A percentile compares a stretch with the other conserved stretches of the same genome.
Evolutionary conservation across 192 early-diverging fungal species (phyloP).

Genomic region (Gryganskiella cystojenkinii): DNA sequence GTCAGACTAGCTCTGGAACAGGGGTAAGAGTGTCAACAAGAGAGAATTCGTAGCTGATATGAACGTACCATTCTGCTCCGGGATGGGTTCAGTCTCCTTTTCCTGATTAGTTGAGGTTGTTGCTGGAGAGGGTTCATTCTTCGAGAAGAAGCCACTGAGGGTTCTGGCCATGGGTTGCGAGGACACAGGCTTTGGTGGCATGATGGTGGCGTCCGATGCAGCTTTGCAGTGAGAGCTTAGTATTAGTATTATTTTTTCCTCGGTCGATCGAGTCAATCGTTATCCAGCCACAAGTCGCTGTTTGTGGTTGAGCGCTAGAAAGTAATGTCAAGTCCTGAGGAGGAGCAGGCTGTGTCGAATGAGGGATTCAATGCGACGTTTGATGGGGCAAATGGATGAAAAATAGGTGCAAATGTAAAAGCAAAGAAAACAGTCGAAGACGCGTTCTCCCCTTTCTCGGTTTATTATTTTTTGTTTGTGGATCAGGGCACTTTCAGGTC

Average conservation of each 20-base stretch:
- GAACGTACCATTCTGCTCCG: neutral
- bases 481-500: neutral
- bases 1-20: neutral
- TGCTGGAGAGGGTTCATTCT: constrained; percentile 3
- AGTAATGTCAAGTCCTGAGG: no score
- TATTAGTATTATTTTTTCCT: no score
- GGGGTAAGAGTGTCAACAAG: neutral
- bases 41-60: neutral
- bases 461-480: neutral
- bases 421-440: neutral
- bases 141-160: constrained; percentile 23
- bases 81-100: neutral
- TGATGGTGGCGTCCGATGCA: neutral
- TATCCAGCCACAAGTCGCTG: no score
- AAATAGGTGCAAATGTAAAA: no score
- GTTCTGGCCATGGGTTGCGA: constrained; percentile 12
- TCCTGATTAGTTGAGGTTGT: neutral
- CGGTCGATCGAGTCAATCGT: no score
- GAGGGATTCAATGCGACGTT: no score
- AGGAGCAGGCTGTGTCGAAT: no score
- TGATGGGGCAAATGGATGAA: no score
- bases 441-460: no score
- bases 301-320: no score
- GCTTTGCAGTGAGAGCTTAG: no score
- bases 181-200: constrained; percentile 35